These are phyloP conservation scores for Globisporangium spinosum DNA, from an alignment of 352 stramenopile species.

Conservation along the genomic window DNA sequence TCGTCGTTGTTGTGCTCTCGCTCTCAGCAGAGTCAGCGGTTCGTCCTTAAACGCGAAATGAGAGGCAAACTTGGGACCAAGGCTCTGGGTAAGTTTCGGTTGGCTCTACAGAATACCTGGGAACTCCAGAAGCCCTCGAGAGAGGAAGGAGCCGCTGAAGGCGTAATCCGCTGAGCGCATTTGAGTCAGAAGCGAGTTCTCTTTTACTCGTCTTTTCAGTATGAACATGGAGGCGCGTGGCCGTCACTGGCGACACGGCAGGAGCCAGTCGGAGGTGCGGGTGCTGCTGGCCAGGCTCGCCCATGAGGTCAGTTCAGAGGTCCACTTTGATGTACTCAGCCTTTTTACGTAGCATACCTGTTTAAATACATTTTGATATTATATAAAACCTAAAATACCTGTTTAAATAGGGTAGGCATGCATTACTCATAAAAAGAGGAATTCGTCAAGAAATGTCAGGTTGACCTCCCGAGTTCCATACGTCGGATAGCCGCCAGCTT, in stretches of 20 bases:
- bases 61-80: background rate
- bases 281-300: no score
- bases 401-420: background rate
- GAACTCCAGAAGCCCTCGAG: background rate
- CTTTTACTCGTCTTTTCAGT: background rate
- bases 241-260: background rate
- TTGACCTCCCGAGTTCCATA: background rate
- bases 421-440: background rate
- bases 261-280: background rate
- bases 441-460: background rate
- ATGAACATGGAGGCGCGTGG: background rate
- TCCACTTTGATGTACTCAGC: background rate
- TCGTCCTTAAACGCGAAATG: constrained; percentile 1
- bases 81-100: background rate
- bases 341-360: background rate
- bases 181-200: background rate
- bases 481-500: background rate
- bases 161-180: background rate
- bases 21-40: background rate
- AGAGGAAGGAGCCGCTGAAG: background rate
- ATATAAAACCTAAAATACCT: background rate
- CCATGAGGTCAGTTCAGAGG: background rate
- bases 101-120: background rate
- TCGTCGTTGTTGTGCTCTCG: background rate
- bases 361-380: background rate